Evolutionary conservation across 2,329 filamentous ascomycete species (phyloP).

Genomic region (Ramularia endophylla): DNA sequence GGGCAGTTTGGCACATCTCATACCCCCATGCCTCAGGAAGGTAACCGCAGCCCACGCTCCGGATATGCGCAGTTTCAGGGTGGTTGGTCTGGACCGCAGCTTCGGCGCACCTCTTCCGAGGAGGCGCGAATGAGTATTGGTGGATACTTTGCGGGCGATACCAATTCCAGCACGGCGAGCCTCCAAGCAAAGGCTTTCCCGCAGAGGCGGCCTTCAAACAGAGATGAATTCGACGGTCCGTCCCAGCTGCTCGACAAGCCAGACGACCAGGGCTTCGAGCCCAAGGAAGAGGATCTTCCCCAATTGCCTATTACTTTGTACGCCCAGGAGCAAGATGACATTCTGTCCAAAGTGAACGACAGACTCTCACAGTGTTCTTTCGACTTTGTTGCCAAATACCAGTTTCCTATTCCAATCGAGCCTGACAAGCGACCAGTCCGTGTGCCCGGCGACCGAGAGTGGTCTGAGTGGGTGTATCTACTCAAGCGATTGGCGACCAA

Average conservation of each 20-base stretch:
- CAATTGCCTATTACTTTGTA: conserved; percentile 76
- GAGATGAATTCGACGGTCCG: conserved; percentile 85
- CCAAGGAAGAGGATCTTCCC: conserved; percentile 74
- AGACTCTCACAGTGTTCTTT: conserved; percentile 78
- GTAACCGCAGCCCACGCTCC: conserved; percentile 19
- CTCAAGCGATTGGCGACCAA: conserved; percentile 81
- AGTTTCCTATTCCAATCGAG: conserved; percentile 80
- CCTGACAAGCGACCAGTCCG: conserved; percentile 74
- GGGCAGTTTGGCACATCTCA: conserved; percentile 20
- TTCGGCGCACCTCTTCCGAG: conserved; percentile 28
- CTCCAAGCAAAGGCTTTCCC: conserved; percentile 23
- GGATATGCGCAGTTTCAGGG: conserved; percentile 21
- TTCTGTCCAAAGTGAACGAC: conserved; percentile 76
- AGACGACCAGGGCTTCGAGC: conserved; percentile 62
- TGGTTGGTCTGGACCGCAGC: conserved; percentile 21
- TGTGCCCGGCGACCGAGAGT: conserved; percentile 70
- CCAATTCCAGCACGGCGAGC: conserved; percentile 17
- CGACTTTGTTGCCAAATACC: conserved; percentile 86
- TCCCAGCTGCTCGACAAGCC: conserved; percentile 75
- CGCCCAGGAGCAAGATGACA: conserved; percentile 77
- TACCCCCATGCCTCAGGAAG: conserved; percentile 20
- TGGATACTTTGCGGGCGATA: conserved; percentile 21
- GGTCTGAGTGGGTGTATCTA: conserved; percentile 89
- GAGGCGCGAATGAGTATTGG: conserved; percentile 20
- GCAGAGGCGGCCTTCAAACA: conserved; percentile 68